Base-by-base conservation (phyloP, 495 filamentous ascomycete species). In the Penicillium maclennaniae region DNA sequence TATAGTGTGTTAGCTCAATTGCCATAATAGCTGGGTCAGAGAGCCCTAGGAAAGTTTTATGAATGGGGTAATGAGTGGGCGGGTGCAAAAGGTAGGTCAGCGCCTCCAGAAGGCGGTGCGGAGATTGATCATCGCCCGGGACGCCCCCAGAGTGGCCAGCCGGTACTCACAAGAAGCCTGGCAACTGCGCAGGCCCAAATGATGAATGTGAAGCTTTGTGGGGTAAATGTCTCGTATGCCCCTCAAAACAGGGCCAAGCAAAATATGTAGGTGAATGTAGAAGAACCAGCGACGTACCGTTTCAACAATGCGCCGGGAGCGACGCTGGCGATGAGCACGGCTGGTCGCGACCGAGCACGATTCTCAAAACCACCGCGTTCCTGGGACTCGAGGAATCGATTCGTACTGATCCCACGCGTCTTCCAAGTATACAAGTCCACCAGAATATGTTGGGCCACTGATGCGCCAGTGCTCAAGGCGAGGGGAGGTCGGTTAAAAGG, bases 81-180 rank as follows among this genome's bases (percentile, higher is more conserved):
- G 65, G 61, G 60, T 65, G 59, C 45, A 36, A 63, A 45, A 45
- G 55, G 51, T 51, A 55, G 60, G 55, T 55, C 49, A 58, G 55
- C 49, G 61, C 60, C 62, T 64, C 55, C 60, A 68, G 68, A 71
- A 75, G 72, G 72, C 72, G 72, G 72, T 75, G 72, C 72, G 72
- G 72, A 75, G 72, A 73, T 70, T 75, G 66, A 69, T 73, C 69
- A 69, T 69, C 63, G 60, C 59, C 65, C 65, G 58, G 31, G 61
- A 57, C 55, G 52, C 55, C 68, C 69, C 68, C 68, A 72, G 58
- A 63, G 59, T 59, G 59, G 66, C 48, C 48, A 62, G 31, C 58
- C 53, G 47, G 63, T 58, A 56, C 51, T 54, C 45, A 43, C 46
- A 43, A 36, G 53, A 58, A 59, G 54, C 46, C 54, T 49, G 45